These are phyloP conservation scores for Cardamine chenopodiifolia DNA, from an alignment of 345 rosid species.

Conservation along the genomic window DNA sequence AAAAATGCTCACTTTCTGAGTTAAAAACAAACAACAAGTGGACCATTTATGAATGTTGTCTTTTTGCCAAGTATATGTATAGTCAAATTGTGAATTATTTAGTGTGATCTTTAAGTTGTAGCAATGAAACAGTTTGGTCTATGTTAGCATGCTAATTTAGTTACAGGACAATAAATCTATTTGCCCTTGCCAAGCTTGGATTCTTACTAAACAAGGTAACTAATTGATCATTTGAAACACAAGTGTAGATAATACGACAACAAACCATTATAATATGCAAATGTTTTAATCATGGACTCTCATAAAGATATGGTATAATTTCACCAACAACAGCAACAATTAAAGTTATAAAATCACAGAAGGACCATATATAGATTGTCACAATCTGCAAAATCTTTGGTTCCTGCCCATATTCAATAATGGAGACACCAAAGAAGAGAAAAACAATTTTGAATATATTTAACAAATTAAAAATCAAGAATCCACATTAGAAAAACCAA, in stretches of 20 bases:
- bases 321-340: conserved; percentile 30
- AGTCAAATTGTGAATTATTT: conserved; percentile 19
- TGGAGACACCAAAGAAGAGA: too few species aligned
- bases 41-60: conserved; percentile 19
- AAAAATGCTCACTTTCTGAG: conserved; percentile 29
- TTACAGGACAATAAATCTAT: conserved; percentile 29
- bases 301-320: background rate
- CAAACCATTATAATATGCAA: background rate
- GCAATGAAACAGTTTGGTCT: background rate
- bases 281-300: conserved; percentile 1
- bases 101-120: background rate
- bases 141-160: conserved; percentile 25
- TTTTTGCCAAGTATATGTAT: conserved; percentile 30
- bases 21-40: conserved; percentile 38
- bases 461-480: conserved; percentile 15
- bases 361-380: too few species aligned
- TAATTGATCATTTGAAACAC: conserved; percentile 18
- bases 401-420: conserved; percentile 12
- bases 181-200: conserved; percentile 30
- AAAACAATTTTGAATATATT: too few species aligned
- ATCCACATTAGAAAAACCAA: conserved; percentile 22
- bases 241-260: conserved; percentile 23
- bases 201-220: conserved; percentile 25
- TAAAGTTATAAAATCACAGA: conserved; percentile 3
- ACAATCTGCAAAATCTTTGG: conserved; percentile 19